These are phyloP conservation scores for Euphorbia celastroides DNA, from an alignment of 441 rosid species.

Conservation along the genomic window DNA sequence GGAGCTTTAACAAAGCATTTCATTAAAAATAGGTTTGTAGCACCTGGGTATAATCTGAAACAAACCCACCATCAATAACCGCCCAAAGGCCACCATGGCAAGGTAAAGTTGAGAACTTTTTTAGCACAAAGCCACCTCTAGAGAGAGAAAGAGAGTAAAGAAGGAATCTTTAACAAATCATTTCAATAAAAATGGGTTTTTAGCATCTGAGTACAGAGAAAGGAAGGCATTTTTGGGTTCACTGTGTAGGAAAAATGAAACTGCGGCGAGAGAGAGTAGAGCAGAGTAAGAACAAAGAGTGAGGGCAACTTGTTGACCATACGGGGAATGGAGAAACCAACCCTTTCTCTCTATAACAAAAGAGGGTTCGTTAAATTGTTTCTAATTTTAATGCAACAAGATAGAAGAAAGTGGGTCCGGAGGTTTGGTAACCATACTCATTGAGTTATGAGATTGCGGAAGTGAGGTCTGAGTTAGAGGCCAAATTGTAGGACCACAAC, in stretches of 20 bases:
- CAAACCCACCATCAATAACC: conserved; percentile 28
- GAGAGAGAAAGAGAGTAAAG: conserved; percentile 8
- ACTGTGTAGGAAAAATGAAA: background rate
- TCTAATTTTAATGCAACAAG: background rate
- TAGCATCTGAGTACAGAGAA: conserved; percentile 7
- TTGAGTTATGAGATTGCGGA: too few relatives aligned
- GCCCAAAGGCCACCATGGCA: conserved; percentile 40
- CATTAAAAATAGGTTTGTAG: background rate
- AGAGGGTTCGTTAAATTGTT: background rate
- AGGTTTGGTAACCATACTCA: too few relatives aligned
- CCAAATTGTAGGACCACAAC: too few relatives aligned
- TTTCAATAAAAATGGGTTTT: background rate
- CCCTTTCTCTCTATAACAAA: background rate
- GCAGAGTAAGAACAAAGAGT: too few relatives aligned
- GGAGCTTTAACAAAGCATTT: background rate
- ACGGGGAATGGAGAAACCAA: conserved; percentile 16
- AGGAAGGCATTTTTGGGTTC: background rate
- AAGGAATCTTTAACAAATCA: background rate
- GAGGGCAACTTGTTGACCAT: conserved; percentile 16
- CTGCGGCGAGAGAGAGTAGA: background rate
- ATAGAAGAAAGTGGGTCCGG: background rate
- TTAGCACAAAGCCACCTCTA: background rate
- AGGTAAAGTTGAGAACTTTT: conserved; percentile 18
- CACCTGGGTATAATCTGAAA: too few relatives aligned
- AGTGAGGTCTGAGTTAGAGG: too few relatives aligned